Conservation (phyloP, 257 asterid species). For the Solanum dulcamara region DNA sequence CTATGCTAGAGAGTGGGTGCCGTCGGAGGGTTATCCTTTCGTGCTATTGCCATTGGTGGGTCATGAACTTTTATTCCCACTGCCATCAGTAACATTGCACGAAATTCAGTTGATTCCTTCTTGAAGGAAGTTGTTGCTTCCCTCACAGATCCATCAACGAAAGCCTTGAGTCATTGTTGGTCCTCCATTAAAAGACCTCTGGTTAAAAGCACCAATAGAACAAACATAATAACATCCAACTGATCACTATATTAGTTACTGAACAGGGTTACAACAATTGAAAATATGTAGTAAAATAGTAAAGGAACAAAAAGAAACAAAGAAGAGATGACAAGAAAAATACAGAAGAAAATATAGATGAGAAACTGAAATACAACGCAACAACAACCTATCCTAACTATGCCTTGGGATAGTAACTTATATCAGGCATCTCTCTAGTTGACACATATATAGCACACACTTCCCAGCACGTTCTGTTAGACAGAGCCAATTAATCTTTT, state of each 20-base stretch:
- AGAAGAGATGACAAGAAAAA: not conserved
- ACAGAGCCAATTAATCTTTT: too few relatives aligned
- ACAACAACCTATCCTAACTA: not conserved
- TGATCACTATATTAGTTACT: not conserved
- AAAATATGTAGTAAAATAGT: not conserved
- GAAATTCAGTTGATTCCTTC: too few relatives aligned
- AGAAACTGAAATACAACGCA: not conserved
- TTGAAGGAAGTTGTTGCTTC: too few relatives aligned
- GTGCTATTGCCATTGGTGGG: not conserved
- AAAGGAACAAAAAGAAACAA: not conserved
- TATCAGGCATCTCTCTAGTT: too few relatives aligned
- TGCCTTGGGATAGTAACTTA: not conserved
- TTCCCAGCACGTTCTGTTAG: too few relatives aligned
- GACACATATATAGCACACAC: not conserved
- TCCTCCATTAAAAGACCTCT: too few relatives aligned
- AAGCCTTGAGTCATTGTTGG: too few relatives aligned
- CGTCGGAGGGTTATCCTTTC: not conserved
- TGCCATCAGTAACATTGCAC: too few relatives aligned
- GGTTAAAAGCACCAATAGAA: too few relatives aligned
- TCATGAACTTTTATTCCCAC: not conserved
- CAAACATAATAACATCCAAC: not conserved
- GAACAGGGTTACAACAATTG: not conserved
- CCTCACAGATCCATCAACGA: too few relatives aligned
- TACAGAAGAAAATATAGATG: not conserved
- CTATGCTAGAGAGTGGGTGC: not conserved